Percentiles rank a stretch among this genome's conserved stretches.
Evolutionary conservation across 768 basidiomycete species (phyloP).

Genomic region (Termitomyces sp.): DNA sequence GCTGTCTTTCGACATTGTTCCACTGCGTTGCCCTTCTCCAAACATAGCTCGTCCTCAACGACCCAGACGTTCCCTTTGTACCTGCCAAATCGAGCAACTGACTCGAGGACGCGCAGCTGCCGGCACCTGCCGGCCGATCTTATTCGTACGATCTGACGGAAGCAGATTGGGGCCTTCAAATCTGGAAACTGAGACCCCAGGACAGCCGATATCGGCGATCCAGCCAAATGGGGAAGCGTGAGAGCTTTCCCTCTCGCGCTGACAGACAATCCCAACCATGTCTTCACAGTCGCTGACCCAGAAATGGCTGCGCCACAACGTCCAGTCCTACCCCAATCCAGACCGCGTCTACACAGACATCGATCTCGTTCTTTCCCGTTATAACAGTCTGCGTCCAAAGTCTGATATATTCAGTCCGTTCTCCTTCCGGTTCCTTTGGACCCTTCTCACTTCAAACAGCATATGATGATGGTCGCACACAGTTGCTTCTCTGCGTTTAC

Average conservation of each 20-base stretch:
- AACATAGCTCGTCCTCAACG: neutral
- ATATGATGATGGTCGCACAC: slow-evolving; percentile 91
- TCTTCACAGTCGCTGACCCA: slow-evolving; percentile 34
- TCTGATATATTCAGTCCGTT: slow-evolving; percentile 74
- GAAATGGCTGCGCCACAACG: slow-evolving; percentile 66
- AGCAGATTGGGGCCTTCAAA: slow-evolving; percentile 15
- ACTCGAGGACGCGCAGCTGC: slow-evolving; percentile 2
- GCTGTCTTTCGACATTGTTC: neutral
- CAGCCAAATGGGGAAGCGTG: slow-evolving; percentile 11
- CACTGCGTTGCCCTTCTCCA: neutral
- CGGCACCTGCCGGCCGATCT: slow-evolving; percentile 17
- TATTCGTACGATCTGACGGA: slow-evolving; percentile 15
- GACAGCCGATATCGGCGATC: slow-evolving; percentile 7
- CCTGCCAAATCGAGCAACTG: slow-evolving; percentile 21
- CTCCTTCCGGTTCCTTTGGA: neutral
- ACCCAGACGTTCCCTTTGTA: slow-evolving; percentile 21
- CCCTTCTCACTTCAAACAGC: slow-evolving; percentile 37
- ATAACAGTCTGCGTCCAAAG: slow-evolving; percentile 63
- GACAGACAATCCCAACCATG: slow-evolving; percentile 10
- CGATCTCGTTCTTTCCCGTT: slow-evolving; percentile 50
- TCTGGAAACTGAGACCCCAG: slow-evolving; percentile 20
- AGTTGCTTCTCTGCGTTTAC: slow-evolving; percentile 85
- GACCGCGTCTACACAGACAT: slow-evolving; percentile 63
- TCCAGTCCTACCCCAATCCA: slow-evolving; percentile 46
- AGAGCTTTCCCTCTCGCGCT: slow-evolving; percentile 2